Evolutionary conservation across 2,329 filamentous ascomycete genomes (phyloP), one percentile per base, ranked within the genome.

Genomic region (Verticillium tricorpus): DNA sequence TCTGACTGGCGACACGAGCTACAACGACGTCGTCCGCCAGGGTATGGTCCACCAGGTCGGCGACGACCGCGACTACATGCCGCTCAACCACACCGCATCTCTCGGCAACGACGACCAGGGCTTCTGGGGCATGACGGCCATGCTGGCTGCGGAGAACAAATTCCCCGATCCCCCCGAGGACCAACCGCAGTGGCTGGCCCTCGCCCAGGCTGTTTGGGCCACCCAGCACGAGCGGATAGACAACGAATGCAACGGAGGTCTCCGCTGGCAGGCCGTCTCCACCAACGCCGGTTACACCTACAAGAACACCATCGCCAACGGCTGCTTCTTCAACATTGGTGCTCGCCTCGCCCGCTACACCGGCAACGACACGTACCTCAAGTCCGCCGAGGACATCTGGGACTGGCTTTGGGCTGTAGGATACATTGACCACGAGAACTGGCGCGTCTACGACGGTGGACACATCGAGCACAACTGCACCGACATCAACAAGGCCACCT

Each of bases 211-310:
- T 54, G 88, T 91, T 5, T 93, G 85, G 70, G 87, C 90, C 66
- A 85, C 85, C 1, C 80, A 83, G 62, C 85, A 83, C 0, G 82
- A 88, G 54, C 90, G 91, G 77, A 88, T 92, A 69, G 83, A 81
- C 6, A 72, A 80, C 0, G 80, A 79, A 2, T 93, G 91, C 68
- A 79, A 80, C 25, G 90, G 90, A 66, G 91, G 90, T 11, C 70
- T 93, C 67, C 81, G 89, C 68, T 92, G 90, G 89, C 91, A 95
- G 77, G 89, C 94, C 63, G 91, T 87, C 61, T 78, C 84, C 1
- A 88, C 89, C 66, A 92, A 93, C 70, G 82, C 80, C 34, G 91
- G 91, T 28, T 95, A 91, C 73, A 83, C 88, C 69, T 93, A 93
- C 80, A 95, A 88, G 73, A 88, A 88, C 70, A 82, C 79, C 45